These are phyloP conservation scores for Gnomoniopsis sp. DNA, from an alignment of 2,329 filamentous ascomycete species.

Conservation along the genomic window DNA sequence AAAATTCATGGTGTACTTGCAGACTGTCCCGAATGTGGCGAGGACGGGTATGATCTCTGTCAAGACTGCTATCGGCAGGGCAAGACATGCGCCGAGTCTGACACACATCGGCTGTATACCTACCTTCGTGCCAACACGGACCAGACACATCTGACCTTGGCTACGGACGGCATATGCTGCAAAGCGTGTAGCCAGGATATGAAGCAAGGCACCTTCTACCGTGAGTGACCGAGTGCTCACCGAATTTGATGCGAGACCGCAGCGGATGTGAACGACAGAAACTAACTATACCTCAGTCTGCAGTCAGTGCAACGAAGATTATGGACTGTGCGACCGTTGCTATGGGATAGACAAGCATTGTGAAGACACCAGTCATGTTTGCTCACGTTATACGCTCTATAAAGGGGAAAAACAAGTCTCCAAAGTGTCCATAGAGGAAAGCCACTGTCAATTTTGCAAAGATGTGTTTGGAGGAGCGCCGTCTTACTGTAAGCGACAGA, in stretches of 20 bases:
- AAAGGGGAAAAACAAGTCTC: slow-evolving; percentile 11
- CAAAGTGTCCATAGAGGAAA: slow-evolving; percentile 7
- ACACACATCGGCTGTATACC: slow-evolving; percentile 10
- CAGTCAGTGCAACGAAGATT: slow-evolving; percentile 7
- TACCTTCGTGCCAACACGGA: slow-evolving; percentile 15
- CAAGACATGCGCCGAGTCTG: slow-evolving; percentile 4
- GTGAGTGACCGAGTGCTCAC: neutral
- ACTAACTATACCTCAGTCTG: slow-evolving; percentile 10
- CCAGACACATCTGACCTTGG: slow-evolving; percentile 6
- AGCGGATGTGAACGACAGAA: neutral
- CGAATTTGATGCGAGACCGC: too few relatives aligned
- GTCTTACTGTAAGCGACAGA: slow-evolving; percentile 11
- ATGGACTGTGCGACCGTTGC: slow-evolving; percentile 12
- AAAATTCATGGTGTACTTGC: neutral
- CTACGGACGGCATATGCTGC: slow-evolving; percentile 6
- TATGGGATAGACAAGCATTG: slow-evolving; percentile 14
- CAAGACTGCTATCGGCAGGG: slow-evolving; percentile 14
- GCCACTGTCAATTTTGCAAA: slow-evolving; percentile 13
- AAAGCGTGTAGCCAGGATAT: slow-evolving; percentile 5
- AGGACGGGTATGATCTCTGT: slow-evolving; percentile 8
- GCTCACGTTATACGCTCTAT: slow-evolving; percentile 11
- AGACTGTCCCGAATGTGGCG: slow-evolving; percentile 16
- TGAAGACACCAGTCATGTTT: neutral
- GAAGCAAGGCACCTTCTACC: slow-evolving; percentile 12
- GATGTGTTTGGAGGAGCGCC: neutral